These are phyloP conservation scores for Polytrichum formosum DNA, from an alignment of 225 moss, liverwort and hornwort species.

Conservation along the genomic window DNA sequence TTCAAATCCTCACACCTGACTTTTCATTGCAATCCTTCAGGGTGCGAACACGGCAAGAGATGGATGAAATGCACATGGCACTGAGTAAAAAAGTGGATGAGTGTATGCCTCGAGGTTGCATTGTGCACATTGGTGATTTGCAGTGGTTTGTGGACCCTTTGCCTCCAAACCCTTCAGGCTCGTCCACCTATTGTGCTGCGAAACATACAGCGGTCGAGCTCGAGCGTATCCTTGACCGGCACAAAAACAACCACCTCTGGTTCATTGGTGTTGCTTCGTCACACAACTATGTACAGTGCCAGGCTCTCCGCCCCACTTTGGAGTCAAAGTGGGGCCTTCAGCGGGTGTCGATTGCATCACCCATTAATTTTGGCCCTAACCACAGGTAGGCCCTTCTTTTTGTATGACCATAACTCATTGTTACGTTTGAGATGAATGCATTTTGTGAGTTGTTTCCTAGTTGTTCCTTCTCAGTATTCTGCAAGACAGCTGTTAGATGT, in stretches of 20 bases:
- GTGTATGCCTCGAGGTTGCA: constrained; percentile 35
- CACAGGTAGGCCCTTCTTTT: constrained; percentile 18
- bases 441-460: too few species aligned
- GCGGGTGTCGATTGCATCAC: constrained; percentile 17
- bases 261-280: constrained; percentile 35
- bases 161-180: constrained; percentile 8
- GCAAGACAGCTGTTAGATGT: neutral
- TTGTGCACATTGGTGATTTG: constrained; percentile 49
- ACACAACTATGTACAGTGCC: constrained; percentile 27
- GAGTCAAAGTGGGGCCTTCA: constrained; percentile 43
- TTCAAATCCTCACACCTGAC: constrained; percentile 25
- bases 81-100: constrained; percentile 37
- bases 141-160: constrained; percentile 43
- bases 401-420: too few species aligned
- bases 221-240: constrained; percentile 23
- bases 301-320: constrained; percentile 20
- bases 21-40: constrained; percentile 32
- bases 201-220: constrained; percentile 33
- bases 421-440: too few species aligned
- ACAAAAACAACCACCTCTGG: constrained; percentile 35
- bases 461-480: neutral
- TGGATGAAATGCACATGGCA: constrained; percentile 36
- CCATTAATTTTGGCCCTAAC: constrained; percentile 11
- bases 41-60: constrained; percentile 22
- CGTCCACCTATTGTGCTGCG: constrained; percentile 10